phyloP scores from a whole-genome alignment of 352 stramenopile genomes.

The Phytopythium vexans region DNA sequence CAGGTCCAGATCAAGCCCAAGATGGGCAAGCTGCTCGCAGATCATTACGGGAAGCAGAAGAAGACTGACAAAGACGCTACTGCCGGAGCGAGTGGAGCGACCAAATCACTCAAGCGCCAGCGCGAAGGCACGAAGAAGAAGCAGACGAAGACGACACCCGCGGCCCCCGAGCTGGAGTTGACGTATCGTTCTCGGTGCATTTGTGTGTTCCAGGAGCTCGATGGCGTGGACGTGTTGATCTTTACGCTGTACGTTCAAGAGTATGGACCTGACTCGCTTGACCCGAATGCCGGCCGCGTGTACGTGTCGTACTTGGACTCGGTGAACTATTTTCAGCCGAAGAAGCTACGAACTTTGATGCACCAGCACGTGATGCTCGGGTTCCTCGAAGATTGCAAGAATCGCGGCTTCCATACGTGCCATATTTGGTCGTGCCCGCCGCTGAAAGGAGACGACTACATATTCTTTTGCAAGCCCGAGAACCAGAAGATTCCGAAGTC shows the following conservation, averaged over 20 bases:
- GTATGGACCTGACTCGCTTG: conserved; percentile 68
- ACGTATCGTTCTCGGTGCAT: conserved; percentile 88
- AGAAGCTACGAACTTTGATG: conserved; percentile 85
- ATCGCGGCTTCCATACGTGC: conserved; percentile 82
- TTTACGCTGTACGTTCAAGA: conserved; percentile 90
- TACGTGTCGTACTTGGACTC: conserved; percentile 90
- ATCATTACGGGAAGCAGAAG: conserved; percentile 65
- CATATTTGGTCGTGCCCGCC: conserved; percentile 91
- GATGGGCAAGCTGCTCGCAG: conserved; percentile 70
- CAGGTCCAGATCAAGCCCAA: conserved; percentile 85
- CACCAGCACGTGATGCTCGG: conserved; percentile 88
- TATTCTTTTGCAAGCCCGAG: conserved; percentile 89
- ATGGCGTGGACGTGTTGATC: conserved; percentile 86
- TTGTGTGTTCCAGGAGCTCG: conserved; percentile 87
- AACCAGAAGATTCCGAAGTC: conserved; percentile 91
- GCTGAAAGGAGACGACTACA: conserved; percentile 86
- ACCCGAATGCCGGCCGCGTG: conserved; percentile 75
- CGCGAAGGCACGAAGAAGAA: conserved; percentile 37
- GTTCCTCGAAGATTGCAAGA: conserved; percentile 85
- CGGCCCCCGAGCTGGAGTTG: conserved; percentile 49
- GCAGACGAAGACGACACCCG: conserved; percentile 21
- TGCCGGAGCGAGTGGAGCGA: conserved; percentile 12
- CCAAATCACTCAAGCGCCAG: conserved; percentile 74
- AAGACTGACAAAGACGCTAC: conserved; percentile 21
- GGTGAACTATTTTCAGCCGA: conserved; percentile 88